phyloP scores from a whole-genome alignment of 345 rosid genomes.

The Salix purpurea region DNA sequence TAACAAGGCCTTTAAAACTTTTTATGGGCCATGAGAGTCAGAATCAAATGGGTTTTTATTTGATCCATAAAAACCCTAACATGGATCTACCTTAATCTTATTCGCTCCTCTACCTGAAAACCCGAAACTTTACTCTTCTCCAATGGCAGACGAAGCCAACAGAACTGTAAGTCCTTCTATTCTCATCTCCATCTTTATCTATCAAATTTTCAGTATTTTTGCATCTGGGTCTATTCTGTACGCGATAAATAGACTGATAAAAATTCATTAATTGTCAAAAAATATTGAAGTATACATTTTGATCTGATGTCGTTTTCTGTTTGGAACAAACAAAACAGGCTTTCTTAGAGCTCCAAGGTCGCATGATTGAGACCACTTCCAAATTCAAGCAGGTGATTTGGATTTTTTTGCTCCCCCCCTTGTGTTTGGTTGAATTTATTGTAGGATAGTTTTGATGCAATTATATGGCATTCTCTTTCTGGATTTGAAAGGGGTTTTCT shows the following conservation, averaged over 20 bases:
- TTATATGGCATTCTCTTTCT: background rate
- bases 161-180: conserved; percentile 30
- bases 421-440: background rate
- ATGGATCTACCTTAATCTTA: background rate
- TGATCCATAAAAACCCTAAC: background rate
- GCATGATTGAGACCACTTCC: conserved; percentile 63
- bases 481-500: background rate
- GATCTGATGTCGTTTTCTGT: background rate
- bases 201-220: background rate
- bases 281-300: background rate
- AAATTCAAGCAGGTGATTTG: conserved; percentile 53
- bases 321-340: conserved; percentile 28
- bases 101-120: background rate
- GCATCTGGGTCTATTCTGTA: background rate
- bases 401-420: background rate
- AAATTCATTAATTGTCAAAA: background rate
- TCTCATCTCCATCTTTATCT: background rate
- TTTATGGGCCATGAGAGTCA: background rate
- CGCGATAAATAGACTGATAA: background rate
- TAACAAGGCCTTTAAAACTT: background rate
- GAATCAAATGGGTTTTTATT: background rate
- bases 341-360: conserved; percentile 61
- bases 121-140: background rate
- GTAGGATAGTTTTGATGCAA: background rate
- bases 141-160: conserved; percentile 56